Evolutionary conservation across 768 basidiomycete species (phyloP).

Genomic region (Xanthoconium stramineum): DNA sequence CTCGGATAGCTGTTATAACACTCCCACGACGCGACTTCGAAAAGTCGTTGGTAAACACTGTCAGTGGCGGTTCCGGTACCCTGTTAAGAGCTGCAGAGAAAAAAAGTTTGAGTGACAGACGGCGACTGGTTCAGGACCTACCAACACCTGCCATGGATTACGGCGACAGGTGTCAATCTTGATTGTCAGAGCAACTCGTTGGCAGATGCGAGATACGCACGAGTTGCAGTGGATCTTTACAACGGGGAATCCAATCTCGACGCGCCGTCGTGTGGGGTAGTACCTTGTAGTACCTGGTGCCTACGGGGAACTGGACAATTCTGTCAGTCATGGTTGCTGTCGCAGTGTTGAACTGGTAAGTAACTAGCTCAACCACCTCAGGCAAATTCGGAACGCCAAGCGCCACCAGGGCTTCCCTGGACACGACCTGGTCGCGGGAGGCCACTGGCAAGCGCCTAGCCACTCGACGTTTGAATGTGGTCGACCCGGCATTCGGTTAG

Average conservation of each 20-base stretch:
- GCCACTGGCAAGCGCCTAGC: neutral
- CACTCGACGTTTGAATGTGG: neutral
- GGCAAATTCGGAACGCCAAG: neutral
- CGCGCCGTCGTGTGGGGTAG: neutral
- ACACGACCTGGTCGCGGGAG: neutral
- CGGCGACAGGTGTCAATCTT: neutral
- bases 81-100: neutral
- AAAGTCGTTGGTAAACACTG: neutral
- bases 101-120: neutral
- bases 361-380: neutral
- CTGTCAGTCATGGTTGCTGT: neutral
- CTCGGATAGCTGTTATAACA: neutral
- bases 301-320: neutral
- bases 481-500: neutral
- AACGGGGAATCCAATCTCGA: neutral
- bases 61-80: neutral
- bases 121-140: neutral
- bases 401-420: neutral
- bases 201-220: neutral
- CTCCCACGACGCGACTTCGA: neutral
- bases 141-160: neutral
- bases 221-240: neutral
- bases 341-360: neutral
- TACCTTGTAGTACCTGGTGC: neutral
- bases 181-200: neutral